Base-by-base conservation (phyloP, 129 eudicot genomes). In the Arctium minus region DNA sequence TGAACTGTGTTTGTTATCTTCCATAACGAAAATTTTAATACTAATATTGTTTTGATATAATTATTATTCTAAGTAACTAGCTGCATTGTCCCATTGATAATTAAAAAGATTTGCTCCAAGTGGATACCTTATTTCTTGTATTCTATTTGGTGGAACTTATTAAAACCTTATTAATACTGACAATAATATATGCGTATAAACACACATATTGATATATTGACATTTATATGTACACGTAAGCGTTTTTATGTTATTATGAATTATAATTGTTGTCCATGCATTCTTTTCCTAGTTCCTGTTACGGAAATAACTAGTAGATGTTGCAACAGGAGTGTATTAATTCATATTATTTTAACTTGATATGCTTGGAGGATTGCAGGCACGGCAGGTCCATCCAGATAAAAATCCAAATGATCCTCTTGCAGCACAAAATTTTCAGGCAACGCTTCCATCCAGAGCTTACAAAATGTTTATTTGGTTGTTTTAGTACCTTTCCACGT, bases 371-470 rank as follows among this genome's bases (percentile, higher is more conserved):
- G 76, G 84, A 44, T 82, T 91, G 90, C 86, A 96, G 99, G 99
- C 99, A 37, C 89, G 98, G 1, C 94, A 95, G 83, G 99, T 95
- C 79, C 99, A 95, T 85, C 99, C 99, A 36, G 99, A 95, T 83
- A 95, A 93, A 85, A 96, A 93, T 81, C 99, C 99, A 53, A 93
- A 96, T 86, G 90, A 96, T 84, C 99, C 99, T 82, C 90, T 83
- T 81, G 97, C 99, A 73, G 99, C 99, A 69, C 92, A 96, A 67
- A 91, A 96, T 77, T 96, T 96, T 77, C 99, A 96, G 98, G 99
- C 85, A 83, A 85, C 72, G 35, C 76, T 76, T 33, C 22, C 62
- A 48, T 67, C 29, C 70, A n/a, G 31, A 38, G 3, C 39, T 40
- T 50, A 22, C 74, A 42, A 18, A 56, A 71, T 65, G 44, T 40